Evolutionary conservation across 805 yeast species (phyloP).

Genomic region (Metschnikowia vanudenii): DNA sequence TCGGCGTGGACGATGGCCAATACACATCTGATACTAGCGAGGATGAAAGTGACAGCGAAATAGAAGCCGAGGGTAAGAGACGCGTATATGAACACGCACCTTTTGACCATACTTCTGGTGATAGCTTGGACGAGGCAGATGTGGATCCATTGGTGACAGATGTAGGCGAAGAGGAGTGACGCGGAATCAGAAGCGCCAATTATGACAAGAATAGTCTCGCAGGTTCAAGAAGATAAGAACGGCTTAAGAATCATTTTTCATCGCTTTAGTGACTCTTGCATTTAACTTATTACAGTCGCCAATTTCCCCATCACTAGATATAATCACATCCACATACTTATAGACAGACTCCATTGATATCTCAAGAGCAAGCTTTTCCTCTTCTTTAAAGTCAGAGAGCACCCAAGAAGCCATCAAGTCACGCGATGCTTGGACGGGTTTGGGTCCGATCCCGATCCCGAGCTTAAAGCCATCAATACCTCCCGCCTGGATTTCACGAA

Average conservation of each 20-base stretch:
- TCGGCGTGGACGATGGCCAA: slow-evolving; percentile 8
- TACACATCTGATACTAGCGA: slow-evolving; percentile 13
- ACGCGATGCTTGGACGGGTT: slow-evolving; percentile 33
- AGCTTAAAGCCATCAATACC: slow-evolving; percentile 26
- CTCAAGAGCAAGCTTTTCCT: slow-evolving; percentile 24
- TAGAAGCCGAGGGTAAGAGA: neutral
- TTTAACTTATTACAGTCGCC: slow-evolving; percentile 31
- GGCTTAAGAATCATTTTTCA: slow-evolving; percentile 2
- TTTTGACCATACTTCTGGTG: slow-evolving; percentile 2
- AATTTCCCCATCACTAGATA: slow-evolving; percentile 24
- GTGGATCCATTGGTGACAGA: neutral
- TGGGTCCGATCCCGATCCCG: slow-evolving; percentile 45
- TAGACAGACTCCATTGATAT: slow-evolving; percentile 17
- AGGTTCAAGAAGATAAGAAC: no score
- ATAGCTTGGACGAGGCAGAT: slow-evolving; percentile 7
- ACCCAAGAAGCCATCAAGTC: slow-evolving; percentile 43
- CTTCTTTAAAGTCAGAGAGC: slow-evolving; percentile 30
- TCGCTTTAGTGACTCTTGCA: slow-evolving; percentile 18
- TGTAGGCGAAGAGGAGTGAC: neutral
- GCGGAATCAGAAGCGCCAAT: neutral
- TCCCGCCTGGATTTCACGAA: slow-evolving; percentile 11
- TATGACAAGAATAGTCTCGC: no score
- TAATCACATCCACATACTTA: slow-evolving; percentile 24
- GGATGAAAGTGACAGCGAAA: slow-evolving; percentile 4
- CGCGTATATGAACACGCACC: neutral